Evolutionary conservation across 495 filamentous ascomycete genomes (phyloP), one percentile per base, ranked within the genome.

Genomic region (Talaromyces borbonicus): DNA sequence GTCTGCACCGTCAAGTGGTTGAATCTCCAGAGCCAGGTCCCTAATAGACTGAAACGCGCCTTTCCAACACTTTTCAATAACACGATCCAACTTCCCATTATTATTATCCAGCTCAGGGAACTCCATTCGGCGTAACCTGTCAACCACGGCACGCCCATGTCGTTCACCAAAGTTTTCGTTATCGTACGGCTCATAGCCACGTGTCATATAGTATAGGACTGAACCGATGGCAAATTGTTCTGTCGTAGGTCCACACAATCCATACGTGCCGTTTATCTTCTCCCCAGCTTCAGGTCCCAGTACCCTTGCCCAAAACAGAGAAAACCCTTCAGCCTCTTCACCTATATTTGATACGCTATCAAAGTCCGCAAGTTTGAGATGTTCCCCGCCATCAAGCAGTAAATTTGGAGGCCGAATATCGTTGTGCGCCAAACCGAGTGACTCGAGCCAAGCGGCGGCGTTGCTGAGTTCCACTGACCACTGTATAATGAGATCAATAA

Each of bases 91-190:
- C 6, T 30, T 6, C 7, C 27, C 27, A 12, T 30, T 12, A 30
- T 12, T 30, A n/a, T n/a, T n/a, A n/a, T n/a, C n/a, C 7, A 30
- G 27, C 7, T 30, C 27, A 6, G 27, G 27, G 12, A 30, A 30
- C 27, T 30, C 7, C 27, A 30, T 68, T 20, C 55, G 48, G 44
- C 64, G 63, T 24, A 65, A 51, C 24, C 60, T 48, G 0, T 64
- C 58, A 40, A 30, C 27, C 12, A 30, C 27, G 6, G 6, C 12
- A 12, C 7, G 27, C 6, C 27, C 27, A 12, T 30, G 27, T 6
- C 12, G 6, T 30, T 30, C 27, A 12, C 27, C 27, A 6, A 30
- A 30, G 27, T 30, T 12, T 30, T 30, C 27, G 6, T 7, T 30
- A 7, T 30, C 27, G 12, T 30, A 30, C 6, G 27, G 27, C 12